These are phyloP conservation scores for Cryphonectria naterciae DNA, from an alignment of 2,329 filamentous ascomycete species.

Conservation along the genomic window DNA sequence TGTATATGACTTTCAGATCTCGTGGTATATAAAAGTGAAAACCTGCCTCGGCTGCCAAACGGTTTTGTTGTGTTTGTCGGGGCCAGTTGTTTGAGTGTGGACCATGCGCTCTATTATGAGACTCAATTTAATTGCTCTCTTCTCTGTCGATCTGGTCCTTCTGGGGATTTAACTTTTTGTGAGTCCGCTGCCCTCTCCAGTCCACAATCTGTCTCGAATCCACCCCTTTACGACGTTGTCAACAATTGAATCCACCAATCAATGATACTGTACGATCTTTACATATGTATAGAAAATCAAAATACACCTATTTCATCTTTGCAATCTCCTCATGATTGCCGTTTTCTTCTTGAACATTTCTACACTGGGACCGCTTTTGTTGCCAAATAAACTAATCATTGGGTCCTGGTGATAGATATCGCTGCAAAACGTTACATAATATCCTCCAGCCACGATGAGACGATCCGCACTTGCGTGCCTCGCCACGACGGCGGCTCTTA, in stretches of 20 bases:
- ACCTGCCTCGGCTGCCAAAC: not conserved
- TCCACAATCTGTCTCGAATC: not conserved
- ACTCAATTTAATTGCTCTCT: not conserved
- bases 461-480: constrained; percentile 2
- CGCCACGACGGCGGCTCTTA: constrained; percentile 2
- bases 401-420: not conserved
- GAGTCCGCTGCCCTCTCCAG: not conserved
- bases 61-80: not conserved
- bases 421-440: not conserved
- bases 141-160: not conserved
- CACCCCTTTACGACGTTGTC: not conserved
- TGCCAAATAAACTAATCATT: not conserved
- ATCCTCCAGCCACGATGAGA: not conserved
- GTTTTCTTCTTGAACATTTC: not conserved
- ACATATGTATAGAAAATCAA: not conserved
- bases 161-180: not conserved
- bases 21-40: not conserved
- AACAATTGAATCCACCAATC: not conserved
- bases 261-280: not conserved
- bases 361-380: not conserved
- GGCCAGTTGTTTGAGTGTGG: not conserved
- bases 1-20: no score
- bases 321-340: not conserved
- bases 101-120: not conserved
- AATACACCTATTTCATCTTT: not conserved